phyloP scores from a whole-genome alignment of 345 rosid species.

The Ceriops decandra region DNA sequence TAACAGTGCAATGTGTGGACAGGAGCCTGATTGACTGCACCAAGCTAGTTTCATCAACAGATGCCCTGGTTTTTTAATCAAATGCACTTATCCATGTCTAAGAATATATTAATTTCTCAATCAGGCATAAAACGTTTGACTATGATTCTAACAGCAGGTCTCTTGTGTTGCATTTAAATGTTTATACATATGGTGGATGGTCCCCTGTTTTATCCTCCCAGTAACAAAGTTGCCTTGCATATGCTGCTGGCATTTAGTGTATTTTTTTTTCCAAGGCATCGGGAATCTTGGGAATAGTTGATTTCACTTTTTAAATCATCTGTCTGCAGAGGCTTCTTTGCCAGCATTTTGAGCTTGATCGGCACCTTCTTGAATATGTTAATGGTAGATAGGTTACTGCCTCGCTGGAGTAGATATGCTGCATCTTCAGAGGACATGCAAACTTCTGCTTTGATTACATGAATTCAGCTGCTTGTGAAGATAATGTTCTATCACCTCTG shows the following conservation, averaged over 20 bases:
- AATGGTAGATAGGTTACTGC: constrained; percentile 44
- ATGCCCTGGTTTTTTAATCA: not conserved
- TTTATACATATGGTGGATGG: not conserved
- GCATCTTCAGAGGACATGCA: not conserved
- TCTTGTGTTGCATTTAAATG: not conserved
- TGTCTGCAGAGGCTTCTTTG: constrained; percentile 64
- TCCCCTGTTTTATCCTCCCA: not conserved
- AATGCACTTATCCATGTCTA: not conserved
- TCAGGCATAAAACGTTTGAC: too few relatives aligned
- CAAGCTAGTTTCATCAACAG: not conserved
- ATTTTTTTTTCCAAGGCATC: not conserved
- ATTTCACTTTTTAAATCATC: not conserved
- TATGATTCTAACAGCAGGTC: not conserved
- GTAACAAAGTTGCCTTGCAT: not conserved
- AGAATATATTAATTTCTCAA: not conserved
- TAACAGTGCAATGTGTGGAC: not conserved
- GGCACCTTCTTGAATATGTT: constrained; percentile 66
- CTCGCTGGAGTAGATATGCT: not conserved
- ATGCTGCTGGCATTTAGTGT: not conserved
- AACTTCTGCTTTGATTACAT: too few relatives aligned
- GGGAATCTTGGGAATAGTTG: not conserved
- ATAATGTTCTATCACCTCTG: too few relatives aligned
- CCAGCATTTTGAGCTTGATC: constrained; percentile 76
- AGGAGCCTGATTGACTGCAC: not conserved
- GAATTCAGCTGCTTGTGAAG: too few relatives aligned